These are phyloP conservation scores for Salix brachista DNA, from an alignment of 345 rosid species.

Conservation along the genomic window DNA sequence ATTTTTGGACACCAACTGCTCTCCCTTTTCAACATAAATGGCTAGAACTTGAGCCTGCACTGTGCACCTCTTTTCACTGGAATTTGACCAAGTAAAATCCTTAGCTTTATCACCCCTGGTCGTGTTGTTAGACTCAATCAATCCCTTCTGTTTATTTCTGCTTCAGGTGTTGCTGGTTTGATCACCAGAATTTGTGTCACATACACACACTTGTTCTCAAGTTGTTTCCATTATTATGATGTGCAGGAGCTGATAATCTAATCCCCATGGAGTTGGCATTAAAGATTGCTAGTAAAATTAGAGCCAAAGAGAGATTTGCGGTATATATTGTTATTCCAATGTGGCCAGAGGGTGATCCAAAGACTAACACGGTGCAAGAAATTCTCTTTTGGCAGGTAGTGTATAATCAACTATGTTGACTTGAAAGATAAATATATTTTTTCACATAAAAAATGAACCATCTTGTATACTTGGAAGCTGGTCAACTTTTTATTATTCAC, in stretches of 20 bases:
- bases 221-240: not conserved
- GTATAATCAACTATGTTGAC: not conserved
- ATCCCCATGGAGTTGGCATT: constrained; percentile 95
- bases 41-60: not conserved
- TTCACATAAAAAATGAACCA: not conserved
- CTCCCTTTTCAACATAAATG: not conserved
- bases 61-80: not conserved
- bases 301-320: constrained; percentile 81
- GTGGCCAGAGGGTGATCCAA: constrained; percentile 99
- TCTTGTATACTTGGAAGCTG: not conserved
- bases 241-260: constrained; percentile 89
- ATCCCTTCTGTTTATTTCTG: too few species aligned
- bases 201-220: not conserved
- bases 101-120: too few species aligned
- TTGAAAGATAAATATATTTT: not conserved
- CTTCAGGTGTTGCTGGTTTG: too few species aligned
- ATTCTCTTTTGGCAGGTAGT: constrained; percentile 95
- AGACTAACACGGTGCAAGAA: constrained; percentile 72
- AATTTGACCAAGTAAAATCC: too few species aligned
- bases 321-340: constrained; percentile 82
- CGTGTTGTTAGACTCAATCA: too few species aligned
- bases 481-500: not conserved
- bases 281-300: constrained; percentile 84
- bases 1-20: not conserved
- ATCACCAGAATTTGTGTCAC: too few species aligned